Conservation (phyloP, 106 monocot genomes). For the Dendrobium chrysotoxum region DNA sequence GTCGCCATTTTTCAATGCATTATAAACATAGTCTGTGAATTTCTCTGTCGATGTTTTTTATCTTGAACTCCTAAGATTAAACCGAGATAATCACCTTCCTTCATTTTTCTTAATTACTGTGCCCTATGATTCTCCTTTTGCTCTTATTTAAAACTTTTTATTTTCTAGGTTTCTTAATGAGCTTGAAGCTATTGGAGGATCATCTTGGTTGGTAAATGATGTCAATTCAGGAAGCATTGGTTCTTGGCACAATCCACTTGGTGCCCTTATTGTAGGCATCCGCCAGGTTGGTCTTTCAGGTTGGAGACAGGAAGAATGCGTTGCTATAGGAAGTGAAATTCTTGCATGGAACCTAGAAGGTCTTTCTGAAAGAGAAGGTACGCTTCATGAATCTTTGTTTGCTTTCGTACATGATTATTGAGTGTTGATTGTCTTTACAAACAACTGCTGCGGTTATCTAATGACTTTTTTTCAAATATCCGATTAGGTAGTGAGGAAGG, state of each 20-base stretch:
- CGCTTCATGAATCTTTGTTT: neutral
- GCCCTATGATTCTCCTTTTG: neutral
- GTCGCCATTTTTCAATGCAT: neutral
- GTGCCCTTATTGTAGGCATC: conserved; percentile 64
- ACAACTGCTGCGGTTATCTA: neutral
- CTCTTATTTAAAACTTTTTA: neutral
- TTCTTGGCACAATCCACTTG: conserved; percentile 49
- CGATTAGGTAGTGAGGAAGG: conserved; percentile 67
- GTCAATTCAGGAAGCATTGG: conserved; percentile 31
- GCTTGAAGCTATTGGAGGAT: conserved; percentile 66
- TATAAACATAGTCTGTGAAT: neutral
- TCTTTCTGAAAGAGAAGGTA: conserved; percentile 71
- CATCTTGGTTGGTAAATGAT: conserved; percentile 59
- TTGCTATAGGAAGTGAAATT: conserved; percentile 69
- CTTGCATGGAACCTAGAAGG: conserved; percentile 64
- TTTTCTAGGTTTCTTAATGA: conserved; percentile 58
- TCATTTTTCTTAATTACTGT: neutral
- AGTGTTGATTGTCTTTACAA: neutral
- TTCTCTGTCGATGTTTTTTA: neutral
- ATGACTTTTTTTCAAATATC: neutral
- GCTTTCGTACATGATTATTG: neutral
- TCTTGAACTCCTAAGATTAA: neutral
- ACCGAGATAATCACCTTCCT: too few relatives aligned
- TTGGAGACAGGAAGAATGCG: conserved; percentile 75
- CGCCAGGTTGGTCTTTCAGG: conserved; percentile 66